Evolutionary conservation across 192 early-diverging fungal species (phyloP), one percentile per base, ranked within the genome.

Genomic region (Umbelopsis isabellina): DNA sequence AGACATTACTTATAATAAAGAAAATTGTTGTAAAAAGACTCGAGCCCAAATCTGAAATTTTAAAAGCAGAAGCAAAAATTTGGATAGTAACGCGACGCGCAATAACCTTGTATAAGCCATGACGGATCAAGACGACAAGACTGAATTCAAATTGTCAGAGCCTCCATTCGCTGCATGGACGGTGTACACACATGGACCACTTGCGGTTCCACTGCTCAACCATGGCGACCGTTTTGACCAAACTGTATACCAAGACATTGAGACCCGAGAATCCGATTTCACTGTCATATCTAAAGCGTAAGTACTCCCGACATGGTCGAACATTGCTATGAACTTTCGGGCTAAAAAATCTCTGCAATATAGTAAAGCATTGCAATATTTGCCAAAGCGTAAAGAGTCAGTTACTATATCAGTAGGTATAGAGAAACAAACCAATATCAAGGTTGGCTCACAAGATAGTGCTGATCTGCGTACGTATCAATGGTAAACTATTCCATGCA

Each of bases 241-340:
- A 33, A 16, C 16, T 4, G 55, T n/a, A 18, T 61, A 61, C 55
- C 55, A 61, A 18, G 55, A 61, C 55, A 33, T 61, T 61, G 27
- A 27, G 12, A 35, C 27, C 16, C 27, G 33, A 18, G 55, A 61
- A 6, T 35, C 30, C 27, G 55, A 61, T n/a, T 61, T 35, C 33
- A 25, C 13, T 30, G 27, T 61, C 33, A 61, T 61, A 22, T 25
- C 21, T 25, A 21, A 21, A 52, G 25, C 51, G 51, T 52, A 52
- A 52, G 51, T 2, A 21, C 8, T 20, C 8, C 21, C 11, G 2
- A 23, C 21, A 0, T 11, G 20, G 3, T 1, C 21, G 10, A 12
- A 7, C 51, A 52, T 25, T 25, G 27, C 3, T 22, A 5, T 20
- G 7, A 52, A 13, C 11, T 5, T 11, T 8, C 8, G 51, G n/a